Conservation (phyloP, 2,329 filamentous ascomycete genomes). For the Dactylellina leptospora region DNA sequence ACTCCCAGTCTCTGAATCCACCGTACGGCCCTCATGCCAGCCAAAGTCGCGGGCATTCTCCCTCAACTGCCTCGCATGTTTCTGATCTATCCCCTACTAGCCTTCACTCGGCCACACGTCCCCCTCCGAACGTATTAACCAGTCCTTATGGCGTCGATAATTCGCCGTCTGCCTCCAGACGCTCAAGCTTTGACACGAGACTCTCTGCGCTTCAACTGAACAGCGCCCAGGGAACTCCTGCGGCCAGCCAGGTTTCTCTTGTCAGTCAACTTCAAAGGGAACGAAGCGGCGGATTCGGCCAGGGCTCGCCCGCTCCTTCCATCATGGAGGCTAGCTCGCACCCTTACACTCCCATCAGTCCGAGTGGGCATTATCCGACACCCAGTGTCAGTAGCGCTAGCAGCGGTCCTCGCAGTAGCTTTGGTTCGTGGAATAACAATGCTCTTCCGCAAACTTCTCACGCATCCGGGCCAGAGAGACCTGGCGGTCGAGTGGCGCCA, state of each 20-base stretch:
- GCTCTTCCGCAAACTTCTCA: constrained; percentile 52
- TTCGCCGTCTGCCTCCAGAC: constrained; percentile 57
- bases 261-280: constrained; percentile 57
- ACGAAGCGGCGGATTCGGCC: constrained; percentile 55
- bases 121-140: constrained; percentile 51
- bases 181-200: constrained; percentile 57
- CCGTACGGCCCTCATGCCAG: constrained; percentile 47
- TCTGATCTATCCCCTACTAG: constrained; percentile 54
- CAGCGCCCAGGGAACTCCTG: constrained; percentile 55
- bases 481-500: constrained; percentile 55
- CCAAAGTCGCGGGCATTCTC: constrained; percentile 11
- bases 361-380: constrained; percentile 44
- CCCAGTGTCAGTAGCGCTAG: constrained; percentile 52
- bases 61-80: constrained; percentile 42
- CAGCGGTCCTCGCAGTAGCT: constrained; percentile 51
- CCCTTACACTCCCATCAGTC: constrained; percentile 50
- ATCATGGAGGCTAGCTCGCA: constrained; percentile 48
- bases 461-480: constrained; percentile 27
- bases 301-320: constrained; percentile 54
- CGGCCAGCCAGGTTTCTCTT: constrained; percentile 57
- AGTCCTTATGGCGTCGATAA: constrained; percentile 54
- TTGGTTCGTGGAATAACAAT: constrained; percentile 52
- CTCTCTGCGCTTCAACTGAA: constrained; percentile 53
- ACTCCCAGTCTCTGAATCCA: constrained; percentile 55
- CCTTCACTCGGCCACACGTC: constrained; percentile 55